Evolutionary conservation across 208 protist genomes (phyloP), one percentile per base, ranked within the genome.

Genomic region (Trypanosoma congolense): DNA sequence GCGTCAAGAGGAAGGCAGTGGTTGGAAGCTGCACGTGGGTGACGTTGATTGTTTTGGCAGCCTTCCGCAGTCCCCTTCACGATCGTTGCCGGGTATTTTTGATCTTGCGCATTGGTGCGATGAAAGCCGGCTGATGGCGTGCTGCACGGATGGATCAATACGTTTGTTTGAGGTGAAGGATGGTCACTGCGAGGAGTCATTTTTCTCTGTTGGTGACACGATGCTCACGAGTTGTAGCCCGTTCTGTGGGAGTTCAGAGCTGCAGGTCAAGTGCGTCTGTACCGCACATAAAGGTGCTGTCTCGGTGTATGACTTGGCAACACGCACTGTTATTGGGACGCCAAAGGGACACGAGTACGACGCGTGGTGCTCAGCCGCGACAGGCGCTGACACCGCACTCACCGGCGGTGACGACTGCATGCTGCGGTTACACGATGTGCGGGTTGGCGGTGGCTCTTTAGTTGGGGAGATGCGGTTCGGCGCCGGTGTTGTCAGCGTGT

Each of bases 381-480:
- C 35, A 21, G 33, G 14, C 26, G 41, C 28, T 21, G 66, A 55
- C 26, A 45, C 68, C 28, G 53, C 83, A n/a, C 56, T 81, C 25
- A 78, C 79, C 19, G 87, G 87, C 30, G 87, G 87, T 4, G 87
- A 95, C 56, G 87, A 95, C 70, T 79, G 81, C 4, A 31, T 80
- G 6, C 56, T 86, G 19, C 77, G 75, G 53, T 62, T 84, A 44
- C 80, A 83, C 38, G 83, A 91, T 57, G 8, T 53, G 16, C 75
- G 82, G 26, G 55, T 49, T 53, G 52, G 51, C 36, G 18, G 54
- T 31, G 51, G 50, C 16, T 53, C 75, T n/a, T 16, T 12, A 0
- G 46, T 66, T 8, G 51, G 55, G 12, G 45, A 54, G 38, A 71
- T 75, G 46, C 68, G 69, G 22, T 88, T 92, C 50, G 70, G 52